Conservation (phyloP, 2,329 filamentous ascomycete genomes). For the Trichoderma lentiforme region DNA sequence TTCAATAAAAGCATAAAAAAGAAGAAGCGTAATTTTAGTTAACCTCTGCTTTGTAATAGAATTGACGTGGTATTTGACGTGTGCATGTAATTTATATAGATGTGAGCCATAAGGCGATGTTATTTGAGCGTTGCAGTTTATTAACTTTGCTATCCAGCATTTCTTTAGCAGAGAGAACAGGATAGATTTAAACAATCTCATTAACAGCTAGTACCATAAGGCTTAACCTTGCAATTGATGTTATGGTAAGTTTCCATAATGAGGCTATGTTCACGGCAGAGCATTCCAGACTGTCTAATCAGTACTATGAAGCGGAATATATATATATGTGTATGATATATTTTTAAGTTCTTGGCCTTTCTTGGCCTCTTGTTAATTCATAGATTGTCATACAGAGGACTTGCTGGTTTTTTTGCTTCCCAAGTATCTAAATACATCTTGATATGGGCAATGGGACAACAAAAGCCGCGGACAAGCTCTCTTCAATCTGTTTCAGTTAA, state of each 20-base stretch:
- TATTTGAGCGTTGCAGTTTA: background rate
- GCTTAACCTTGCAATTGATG: background rate
- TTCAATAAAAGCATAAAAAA: background rate
- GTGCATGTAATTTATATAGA: background rate
- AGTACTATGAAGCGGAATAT: background rate
- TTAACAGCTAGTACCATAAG: background rate
- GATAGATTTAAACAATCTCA: background rate
- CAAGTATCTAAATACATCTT: background rate
- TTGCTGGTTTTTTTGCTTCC: background rate
- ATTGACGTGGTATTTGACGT: background rate
- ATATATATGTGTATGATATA: background rate
- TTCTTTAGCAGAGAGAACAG: too few relatives aligned
- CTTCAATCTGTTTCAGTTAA: background rate
- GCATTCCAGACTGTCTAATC: background rate
- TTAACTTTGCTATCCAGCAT: background rate
- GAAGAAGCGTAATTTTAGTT: background rate
- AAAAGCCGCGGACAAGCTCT: background rate
- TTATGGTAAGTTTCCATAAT: background rate
- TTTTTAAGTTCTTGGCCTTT: too few relatives aligned
- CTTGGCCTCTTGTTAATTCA: background rate
- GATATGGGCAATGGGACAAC: background rate
- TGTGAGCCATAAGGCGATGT: background rate
- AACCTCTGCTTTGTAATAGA: background rate
- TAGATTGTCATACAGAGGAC: background rate
- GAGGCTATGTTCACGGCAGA: background rate